A percentile compares a stretch with the other conserved stretches of the same genome.
These are phyloP conservation scores for Penstemon newberryi DNA, from an alignment of 257 asterid species.

Conservation along the genomic window DNA sequence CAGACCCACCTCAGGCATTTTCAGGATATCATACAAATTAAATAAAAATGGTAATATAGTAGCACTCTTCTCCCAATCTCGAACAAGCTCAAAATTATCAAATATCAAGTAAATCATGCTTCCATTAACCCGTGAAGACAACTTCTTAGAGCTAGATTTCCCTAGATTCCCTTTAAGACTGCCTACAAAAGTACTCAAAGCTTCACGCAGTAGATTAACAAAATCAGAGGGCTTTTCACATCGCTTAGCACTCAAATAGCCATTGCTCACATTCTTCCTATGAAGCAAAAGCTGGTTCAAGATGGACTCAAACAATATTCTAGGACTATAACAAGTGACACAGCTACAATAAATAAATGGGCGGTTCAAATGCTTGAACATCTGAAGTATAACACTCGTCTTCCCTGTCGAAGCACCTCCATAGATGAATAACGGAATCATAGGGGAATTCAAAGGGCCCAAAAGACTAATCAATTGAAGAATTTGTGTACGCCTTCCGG, in stretches of 20 bases:
- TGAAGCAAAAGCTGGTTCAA: slow-evolving; percentile 87
- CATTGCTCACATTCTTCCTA: slow-evolving; percentile 58
- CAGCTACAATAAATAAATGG: slow-evolving; percentile 80
- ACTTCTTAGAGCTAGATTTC: slow-evolving; percentile 53
- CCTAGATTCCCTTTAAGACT: slow-evolving; percentile 46
- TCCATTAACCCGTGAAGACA: slow-evolving; percentile 47
- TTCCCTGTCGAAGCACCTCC: slow-evolving; percentile 92
- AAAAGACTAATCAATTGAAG: slow-evolving; percentile 54
- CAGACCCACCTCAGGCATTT: slow-evolving; percentile 81
- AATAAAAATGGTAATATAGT: slow-evolving; percentile 60
- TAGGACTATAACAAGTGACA: slow-evolving; percentile 67
- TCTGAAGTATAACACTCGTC: slow-evolving; percentile 62
- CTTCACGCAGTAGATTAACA: slow-evolving; percentile 70
- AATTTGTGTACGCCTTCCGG: slow-evolving; percentile 69
- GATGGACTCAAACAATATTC: slow-evolving; percentile 80
- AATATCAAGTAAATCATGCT: slow-evolving; percentile 80
- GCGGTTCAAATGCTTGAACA: slow-evolving; percentile 64
- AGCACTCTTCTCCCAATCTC: slow-evolving; percentile 79
- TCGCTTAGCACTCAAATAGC: slow-evolving; percentile 71
- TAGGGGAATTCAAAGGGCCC: slow-evolving; percentile 84
- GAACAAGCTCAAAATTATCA: slow-evolving; percentile 67
- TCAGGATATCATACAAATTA: slow-evolving; percentile 65
- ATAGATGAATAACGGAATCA: slow-evolving; percentile 69
- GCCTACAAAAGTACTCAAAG: slow-evolving; percentile 52
- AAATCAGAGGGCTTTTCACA: slow-evolving; percentile 92